Evolutionary conservation across 192 early-diverging fungal genomes (phyloP), one percentile per base, ranked within the genome.

Genomic region (Coemansia sp.): DNA sequence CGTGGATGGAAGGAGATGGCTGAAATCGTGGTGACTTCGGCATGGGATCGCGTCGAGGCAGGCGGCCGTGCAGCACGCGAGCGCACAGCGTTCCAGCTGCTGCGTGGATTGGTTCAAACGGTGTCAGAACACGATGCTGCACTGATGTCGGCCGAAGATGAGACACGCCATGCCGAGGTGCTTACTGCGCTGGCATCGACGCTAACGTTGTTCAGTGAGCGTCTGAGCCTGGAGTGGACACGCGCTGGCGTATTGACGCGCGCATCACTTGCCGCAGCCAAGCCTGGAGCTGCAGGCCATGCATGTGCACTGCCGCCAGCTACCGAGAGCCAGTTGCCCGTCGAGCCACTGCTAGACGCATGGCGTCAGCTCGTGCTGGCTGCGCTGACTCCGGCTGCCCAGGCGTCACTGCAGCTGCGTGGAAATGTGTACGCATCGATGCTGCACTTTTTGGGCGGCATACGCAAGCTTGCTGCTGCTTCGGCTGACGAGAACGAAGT

Each of bases 1-100:
- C 81, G 87, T 41, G 87, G 90, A 1, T 98, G 96, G 96, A 83
- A 87, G 61, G 86, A 92, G 55, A 72, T 96, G 19, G 82, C 93
- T 5, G 87, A 94, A 52, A 82, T 93, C 12, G 84, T 87, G 1
- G 67, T 69, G 3, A 70, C 80, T 21, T 82, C 80, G 9, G 80
- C 80, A 29, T 97, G 50, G 81, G 81, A 29, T 78, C 85, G 16
- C 83, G 84, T 60, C 90, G 91, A 78, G 82, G 85, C 55, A 62
- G 88, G 16, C 61, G 93, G 56, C 80, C 87, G 48, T 67, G 85
- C 23, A 83, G 93, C 57, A 23, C 76, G 43, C 82, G 74, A 75
- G 64, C 73, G 62, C 57, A 82, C 75, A 0, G 74, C 80, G 16
- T 74, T 82, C 65, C 74, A 92, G 59, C 78, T 98, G 51, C 71